Evolutionary conservation across 2,329 filamentous ascomycete species (phyloP).

Genomic region (Trichoderma pleuroti): DNA sequence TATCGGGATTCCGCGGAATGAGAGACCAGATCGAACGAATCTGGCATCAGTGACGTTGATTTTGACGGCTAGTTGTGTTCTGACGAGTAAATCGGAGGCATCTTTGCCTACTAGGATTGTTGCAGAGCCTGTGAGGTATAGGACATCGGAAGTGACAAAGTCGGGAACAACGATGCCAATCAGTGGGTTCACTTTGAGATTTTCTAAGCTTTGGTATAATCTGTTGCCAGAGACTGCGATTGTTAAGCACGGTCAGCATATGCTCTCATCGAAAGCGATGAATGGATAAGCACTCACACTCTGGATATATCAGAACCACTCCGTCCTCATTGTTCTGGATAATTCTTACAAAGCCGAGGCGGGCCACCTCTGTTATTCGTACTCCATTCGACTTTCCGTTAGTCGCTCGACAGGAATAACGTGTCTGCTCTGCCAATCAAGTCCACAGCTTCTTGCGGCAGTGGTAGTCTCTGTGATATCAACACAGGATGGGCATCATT

Average conservation of each 20-base stretch:
- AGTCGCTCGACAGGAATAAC: conserved; percentile 57
- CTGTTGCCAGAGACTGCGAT: background rate
- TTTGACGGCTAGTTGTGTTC: background rate
- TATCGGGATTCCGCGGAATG: background rate
- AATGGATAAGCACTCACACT: background rate
- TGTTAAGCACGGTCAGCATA: background rate
- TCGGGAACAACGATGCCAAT: background rate
- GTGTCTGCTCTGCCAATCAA: background rate
- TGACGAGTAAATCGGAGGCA: background rate
- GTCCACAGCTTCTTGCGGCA: background rate
- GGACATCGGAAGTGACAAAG: background rate
- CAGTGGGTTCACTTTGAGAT: background rate
- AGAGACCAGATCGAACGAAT: background rate
- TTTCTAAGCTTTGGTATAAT: background rate
- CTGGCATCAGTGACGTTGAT: background rate
- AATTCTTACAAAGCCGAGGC: conserved; percentile 68
- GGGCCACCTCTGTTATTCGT: conserved; percentile 77
- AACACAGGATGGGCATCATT: background rate
- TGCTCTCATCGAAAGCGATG: background rate
- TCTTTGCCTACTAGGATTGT: background rate
- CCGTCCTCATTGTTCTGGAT: conserved; percentile 32
- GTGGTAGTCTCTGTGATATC: background rate
- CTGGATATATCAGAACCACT: background rate
- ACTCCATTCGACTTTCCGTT: conserved; percentile 73
- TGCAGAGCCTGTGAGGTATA: background rate